Base-by-base conservation (phyloP, 805 yeast species). In the Tetrapisispora taiwanensis region DNA sequence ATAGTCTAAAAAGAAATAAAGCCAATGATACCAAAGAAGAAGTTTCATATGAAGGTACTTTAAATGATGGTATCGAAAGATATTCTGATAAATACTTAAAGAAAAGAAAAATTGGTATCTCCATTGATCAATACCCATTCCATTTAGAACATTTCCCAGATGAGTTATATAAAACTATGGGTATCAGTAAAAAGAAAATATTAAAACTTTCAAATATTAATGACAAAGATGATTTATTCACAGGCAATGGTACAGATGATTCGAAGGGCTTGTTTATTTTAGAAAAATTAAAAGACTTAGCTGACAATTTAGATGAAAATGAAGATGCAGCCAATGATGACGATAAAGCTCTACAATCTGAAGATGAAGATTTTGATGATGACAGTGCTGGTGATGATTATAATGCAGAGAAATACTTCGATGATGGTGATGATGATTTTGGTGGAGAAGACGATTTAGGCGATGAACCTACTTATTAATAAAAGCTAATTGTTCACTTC, bases 61-160 rank as follows among this genome's bases (percentile, higher is more conserved):
- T 70, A 2, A 70, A 71, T 44, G 95, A 85, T 58, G 88, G 90
- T 1, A 74, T 89, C 36, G 76, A 80, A 57, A 72, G 97, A 54
- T 86, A 86, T 58, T 78, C 94, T 2, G 97, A 89, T 62, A 72
- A 71, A 59, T 89, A 84, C 63, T 68, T 81, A 50, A 81, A 81
- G 59, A 78, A 77, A 53, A 74, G 84, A 45, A 78, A 75, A 54
- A 74, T 81, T 14, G 86, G 87, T 1, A 73, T 81, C 42, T 79
- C 89, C 2, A 74, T 82, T 8, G 82, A 79, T 48, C 88, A 83
- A 43, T 88, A 84, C 64, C 94, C 95, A 1, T 85, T 80, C 59
- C 73, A 74, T 45, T 55, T 77, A 8, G 78, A 75, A 44, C 72
- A 84, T 50, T 83, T 87, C 57, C 96, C 97, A 1, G 72, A 70